These are phyloP conservation scores for Didymella sp. DNA, from an alignment of 2,329 filamentous ascomycete species.

Conservation along the genomic window DNA sequence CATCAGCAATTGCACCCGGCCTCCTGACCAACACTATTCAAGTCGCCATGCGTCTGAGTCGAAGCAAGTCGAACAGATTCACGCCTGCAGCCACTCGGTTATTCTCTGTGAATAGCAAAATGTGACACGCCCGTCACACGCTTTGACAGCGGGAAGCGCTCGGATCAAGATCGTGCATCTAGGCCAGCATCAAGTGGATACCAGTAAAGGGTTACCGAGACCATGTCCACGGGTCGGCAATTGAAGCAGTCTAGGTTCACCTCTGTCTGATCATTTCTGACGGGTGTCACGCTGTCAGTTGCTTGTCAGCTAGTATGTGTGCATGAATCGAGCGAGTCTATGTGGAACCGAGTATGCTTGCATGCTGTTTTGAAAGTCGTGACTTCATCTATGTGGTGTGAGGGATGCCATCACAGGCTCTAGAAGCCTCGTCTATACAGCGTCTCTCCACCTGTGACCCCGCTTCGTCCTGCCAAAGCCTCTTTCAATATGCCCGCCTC, in stretches of 20 bases:
- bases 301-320: too few relatives aligned
- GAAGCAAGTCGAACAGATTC: not conserved
- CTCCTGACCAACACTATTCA: not conserved
- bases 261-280: not conserved
- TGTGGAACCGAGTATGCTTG: not conserved
- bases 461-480: constrained; percentile 54
- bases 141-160: not conserved
- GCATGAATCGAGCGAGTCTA: too few relatives aligned
- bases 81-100: not conserved
- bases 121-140: not conserved
- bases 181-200: not conserved
- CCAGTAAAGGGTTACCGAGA: not conserved
- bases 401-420: not conserved
- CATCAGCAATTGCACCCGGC: not conserved
- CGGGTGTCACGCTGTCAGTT: not conserved
- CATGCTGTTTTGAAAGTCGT: not conserved
- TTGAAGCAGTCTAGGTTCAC: not conserved
- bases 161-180: not conserved
- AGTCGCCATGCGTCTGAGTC: not conserved
- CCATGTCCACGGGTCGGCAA: not conserved
- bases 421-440: constrained; percentile 42
- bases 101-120: not conserved
- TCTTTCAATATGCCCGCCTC: constrained; percentile 57
- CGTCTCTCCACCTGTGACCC: constrained; percentile 51
- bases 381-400: not conserved